Percentiles rank a stretch among this genome's conserved stretches.
Evolutionary conservation across 2,329 filamentous ascomycete species (phyloP).

Genomic region (Berkeleyomyces basicola): DNA sequence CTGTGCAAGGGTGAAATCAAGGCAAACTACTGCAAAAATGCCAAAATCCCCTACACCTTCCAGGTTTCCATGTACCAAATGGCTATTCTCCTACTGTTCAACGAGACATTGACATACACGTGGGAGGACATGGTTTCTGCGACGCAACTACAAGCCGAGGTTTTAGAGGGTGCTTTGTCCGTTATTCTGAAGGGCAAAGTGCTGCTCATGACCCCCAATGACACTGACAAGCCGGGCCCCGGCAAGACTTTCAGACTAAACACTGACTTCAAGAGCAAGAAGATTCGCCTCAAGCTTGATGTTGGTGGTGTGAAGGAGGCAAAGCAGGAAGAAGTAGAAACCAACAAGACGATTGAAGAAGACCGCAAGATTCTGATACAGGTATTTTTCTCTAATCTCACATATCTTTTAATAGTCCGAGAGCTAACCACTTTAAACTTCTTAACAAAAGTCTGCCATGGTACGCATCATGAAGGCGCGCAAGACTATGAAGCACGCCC

Average conservation of each 20-base stretch:
- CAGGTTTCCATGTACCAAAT: constrained; percentile 97
- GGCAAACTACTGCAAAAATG: constrained; percentile 76
- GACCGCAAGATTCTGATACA: constrained; percentile 92
- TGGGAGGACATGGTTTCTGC: constrained; percentile 78
- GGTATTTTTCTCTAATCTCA: constrained; percentile 36
- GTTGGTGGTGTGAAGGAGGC: constrained; percentile 87
- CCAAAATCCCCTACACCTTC: constrained; percentile 88
- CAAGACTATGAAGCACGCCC: constrained; percentile 95
- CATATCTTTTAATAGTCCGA: background rate
- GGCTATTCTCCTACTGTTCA: constrained; percentile 88
- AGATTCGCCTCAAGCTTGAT: constrained; percentile 92
- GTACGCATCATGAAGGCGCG: constrained; percentile 99
- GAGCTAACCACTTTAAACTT: constrained; percentile 12
- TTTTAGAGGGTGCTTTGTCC: constrained; percentile 68
- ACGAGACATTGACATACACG: constrained; percentile 67
- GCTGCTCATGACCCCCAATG: constrained; percentile 52
- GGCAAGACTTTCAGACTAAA: constrained; percentile 75
- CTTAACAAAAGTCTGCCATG: constrained; percentile 63
- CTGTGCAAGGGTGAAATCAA: constrained; percentile 94
- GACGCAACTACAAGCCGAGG: constrained; percentile 65
- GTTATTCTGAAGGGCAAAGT: constrained; percentile 92
- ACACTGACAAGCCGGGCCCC: constrained; percentile 53
- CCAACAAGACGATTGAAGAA: constrained; percentile 98
- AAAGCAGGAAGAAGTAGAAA: constrained; percentile 91
- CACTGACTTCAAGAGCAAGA: constrained; percentile 95